A percentile compares a stretch with the other conserved stretches of the same genome.
Evolutionary conservation across 257 asterid species (phyloP).

Genomic region (Nicotiana tomentosiformis): DNA sequence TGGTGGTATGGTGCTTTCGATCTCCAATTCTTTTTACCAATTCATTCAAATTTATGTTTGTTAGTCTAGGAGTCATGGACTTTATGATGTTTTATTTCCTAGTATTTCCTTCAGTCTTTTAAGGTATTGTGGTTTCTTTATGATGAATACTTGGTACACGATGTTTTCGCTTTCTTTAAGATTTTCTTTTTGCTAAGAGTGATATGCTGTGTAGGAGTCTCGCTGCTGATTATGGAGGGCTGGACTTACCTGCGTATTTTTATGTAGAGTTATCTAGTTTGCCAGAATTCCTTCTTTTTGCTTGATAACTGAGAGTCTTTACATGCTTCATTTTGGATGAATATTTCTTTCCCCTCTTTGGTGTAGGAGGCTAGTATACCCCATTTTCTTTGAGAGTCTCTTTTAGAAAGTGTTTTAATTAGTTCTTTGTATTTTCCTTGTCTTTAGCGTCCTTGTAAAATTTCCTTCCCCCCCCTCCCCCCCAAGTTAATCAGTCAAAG

Average conservation of each 20-base stretch:
- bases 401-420: neutral
- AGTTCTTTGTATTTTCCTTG: neutral
- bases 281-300: neutral
- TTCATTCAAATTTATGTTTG: neutral
- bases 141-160: neutral
- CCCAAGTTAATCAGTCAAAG: neutral
- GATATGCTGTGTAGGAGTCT: neutral
- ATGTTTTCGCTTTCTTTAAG: neutral
- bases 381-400: neutral
- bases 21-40: neutral
- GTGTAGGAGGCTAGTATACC: neutral
- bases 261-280: neutral
- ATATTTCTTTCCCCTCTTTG: neutral
- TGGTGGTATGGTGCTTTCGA: constrained; percentile 31
- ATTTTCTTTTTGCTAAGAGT: neutral
- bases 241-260: neutral
- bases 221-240: neutral
- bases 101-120: neutral
- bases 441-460: neutral
- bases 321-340: neutral
- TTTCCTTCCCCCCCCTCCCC: neutral
- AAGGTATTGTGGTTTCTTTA: neutral
- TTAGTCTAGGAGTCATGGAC: neutral
- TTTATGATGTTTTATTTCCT: neutral
- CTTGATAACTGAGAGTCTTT: neutral